Evolutionary conservation across 1,284 basidiomycete species (phyloP), one percentile per base, ranked within the genome.

Genomic region (Ceraceosorus guamensis): DNA sequence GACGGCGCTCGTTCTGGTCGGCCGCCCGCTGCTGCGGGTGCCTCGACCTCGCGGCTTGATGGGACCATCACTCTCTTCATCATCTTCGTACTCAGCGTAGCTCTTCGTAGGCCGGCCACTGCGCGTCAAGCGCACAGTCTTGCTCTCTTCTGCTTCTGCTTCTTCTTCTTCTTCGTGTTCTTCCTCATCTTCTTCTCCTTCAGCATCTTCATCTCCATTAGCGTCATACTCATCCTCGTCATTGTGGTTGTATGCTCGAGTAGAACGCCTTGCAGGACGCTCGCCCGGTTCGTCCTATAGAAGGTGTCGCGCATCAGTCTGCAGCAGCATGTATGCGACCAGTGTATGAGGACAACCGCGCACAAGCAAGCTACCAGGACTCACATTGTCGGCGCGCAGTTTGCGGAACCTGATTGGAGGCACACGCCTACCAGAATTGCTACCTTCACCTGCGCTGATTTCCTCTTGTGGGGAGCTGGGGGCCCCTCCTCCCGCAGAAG

Each of bases 171-270:
- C 41, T 16, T 43, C 41, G 16, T 5, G 33, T 1, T 50, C 48
- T 4, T 51, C 50, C 11, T 51, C 50, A n/a, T 51, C 50, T 35
- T 51, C 50, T 2, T 51, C 50, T 8, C 48, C 48, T n/a, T 34
- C 48, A 13, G 48, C 48, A 34, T 50, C 48, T 4, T 50, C 31
- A 6, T 51, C 50, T 8, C 48, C 48, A 11, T 34, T 35, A 13
- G 48, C 48, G 24, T 50, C 48, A 10, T 50, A n/a, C 5, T 50
- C 30, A 2, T 33, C 33, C 11, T 50, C 32, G 11, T 48, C 32
- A 1, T 48, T 13, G 24, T 18, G 39, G 11, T 11, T 41, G 39
- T 41, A 41, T 11, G 16, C 39, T 11, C 39, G 39, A 16, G 11
- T 41, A 11, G 39, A 11, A 3, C 39, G 10, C 2, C 39, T 41